A percentile compares a stretch with the other conserved stretches of the same genome.
phyloP scores from a whole-genome alignment of 805 yeast species.

The Wickerhamiella qilinensis region DNA sequence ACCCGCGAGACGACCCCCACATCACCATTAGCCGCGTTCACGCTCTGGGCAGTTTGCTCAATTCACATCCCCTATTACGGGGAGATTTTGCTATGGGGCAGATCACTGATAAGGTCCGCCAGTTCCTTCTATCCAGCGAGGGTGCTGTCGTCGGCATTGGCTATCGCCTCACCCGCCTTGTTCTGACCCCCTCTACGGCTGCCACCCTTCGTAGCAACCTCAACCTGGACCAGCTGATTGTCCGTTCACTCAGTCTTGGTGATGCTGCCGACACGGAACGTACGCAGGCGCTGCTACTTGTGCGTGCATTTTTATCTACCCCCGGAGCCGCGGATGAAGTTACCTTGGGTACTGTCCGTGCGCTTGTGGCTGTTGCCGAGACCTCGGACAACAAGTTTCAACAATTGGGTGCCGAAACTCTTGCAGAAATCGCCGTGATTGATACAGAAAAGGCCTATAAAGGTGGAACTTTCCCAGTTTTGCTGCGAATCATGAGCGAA shows the following conservation, averaged over 20 bases:
- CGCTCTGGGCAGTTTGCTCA: conserved; percentile 8
- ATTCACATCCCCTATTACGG: conserved; percentile 8
- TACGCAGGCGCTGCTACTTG: conserved; percentile 57
- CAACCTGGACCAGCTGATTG: conserved; percentile 40
- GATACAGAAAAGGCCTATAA: conserved; percentile 28
- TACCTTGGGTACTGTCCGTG: conserved; percentile 47
- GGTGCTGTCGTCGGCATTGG: conserved; percentile 60
- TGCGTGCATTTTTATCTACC: conserved; percentile 44
- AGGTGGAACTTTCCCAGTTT: conserved; percentile 30
- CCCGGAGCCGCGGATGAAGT: conserved; percentile 37
- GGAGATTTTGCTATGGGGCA: conserved; percentile 15
- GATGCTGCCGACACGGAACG: conserved; percentile 39
- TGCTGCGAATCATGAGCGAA: conserved; percentile 35
- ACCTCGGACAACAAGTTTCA: conserved; percentile 35
- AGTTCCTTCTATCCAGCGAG: conserved; percentile 38
- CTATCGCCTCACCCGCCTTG: conserved; percentile 53
- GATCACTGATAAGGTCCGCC: conserved; percentile 33
- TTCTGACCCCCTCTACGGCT: conserved; percentile 40
- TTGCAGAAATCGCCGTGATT: conserved; percentile 34
- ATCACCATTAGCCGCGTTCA: not conserved
- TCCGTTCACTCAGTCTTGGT: conserved; percentile 48
- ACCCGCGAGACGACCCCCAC: conserved; percentile 2
- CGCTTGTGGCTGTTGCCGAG: conserved; percentile 49
- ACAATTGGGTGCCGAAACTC: conserved; percentile 34
- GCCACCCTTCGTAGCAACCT: conserved; percentile 36